Conservation (phyloP, 495 filamentous ascomycete species). For the Podospora pseudocomata region DNA sequence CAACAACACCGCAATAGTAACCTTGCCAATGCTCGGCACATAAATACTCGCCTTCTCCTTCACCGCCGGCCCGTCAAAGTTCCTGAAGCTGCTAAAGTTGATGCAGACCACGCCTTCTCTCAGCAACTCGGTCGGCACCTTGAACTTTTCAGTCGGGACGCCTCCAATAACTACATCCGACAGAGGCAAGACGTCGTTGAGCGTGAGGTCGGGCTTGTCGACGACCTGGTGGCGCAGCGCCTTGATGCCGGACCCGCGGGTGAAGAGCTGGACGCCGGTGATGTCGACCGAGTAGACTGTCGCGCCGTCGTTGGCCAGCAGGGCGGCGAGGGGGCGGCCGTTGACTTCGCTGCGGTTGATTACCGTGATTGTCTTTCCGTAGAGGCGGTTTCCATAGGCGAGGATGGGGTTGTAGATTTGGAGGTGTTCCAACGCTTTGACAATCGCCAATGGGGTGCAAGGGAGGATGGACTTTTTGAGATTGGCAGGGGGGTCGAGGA, state of each 20-base stretch:
- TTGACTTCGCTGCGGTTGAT: conserved; percentile 96
- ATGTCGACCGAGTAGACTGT: conserved; percentile 93
- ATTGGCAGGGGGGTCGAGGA: conserved; percentile 72
- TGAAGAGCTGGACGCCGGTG: conserved; percentile 87
- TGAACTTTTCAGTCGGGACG: conserved; percentile 81
- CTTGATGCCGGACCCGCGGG: conserved; percentile 77
- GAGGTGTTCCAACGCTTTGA: conserved; percentile 94
- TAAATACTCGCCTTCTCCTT: conserved; percentile 96
- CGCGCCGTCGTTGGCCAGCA: conserved; percentile 94
- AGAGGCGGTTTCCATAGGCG: conserved; percentile 87
- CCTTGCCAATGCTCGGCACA: conserved; percentile 93
- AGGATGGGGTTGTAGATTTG: conserved; percentile 96
- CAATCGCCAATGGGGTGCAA: conserved; percentile 89
- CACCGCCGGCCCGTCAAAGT: conserved; percentile 75
- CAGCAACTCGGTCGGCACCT: conserved; percentile 77
- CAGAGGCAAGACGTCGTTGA: conserved; percentile 76
- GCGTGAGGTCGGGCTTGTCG: conserved; percentile 66
- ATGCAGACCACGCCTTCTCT: conserved; percentile 90
- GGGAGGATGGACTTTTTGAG: conserved; percentile 86
- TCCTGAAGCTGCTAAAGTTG: conserved; percentile 95
- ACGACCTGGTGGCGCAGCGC: conserved; percentile 78
- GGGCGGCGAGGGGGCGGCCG: conserved; percentile 85
- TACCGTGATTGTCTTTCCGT: conserved; percentile 87
- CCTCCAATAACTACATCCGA: conserved; percentile 94
- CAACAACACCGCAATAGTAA: conserved; percentile 88